Base-by-base conservation (phyloP, 2,329 filamentous ascomycete species). In the Hymenoscyphus albidus region DNA sequence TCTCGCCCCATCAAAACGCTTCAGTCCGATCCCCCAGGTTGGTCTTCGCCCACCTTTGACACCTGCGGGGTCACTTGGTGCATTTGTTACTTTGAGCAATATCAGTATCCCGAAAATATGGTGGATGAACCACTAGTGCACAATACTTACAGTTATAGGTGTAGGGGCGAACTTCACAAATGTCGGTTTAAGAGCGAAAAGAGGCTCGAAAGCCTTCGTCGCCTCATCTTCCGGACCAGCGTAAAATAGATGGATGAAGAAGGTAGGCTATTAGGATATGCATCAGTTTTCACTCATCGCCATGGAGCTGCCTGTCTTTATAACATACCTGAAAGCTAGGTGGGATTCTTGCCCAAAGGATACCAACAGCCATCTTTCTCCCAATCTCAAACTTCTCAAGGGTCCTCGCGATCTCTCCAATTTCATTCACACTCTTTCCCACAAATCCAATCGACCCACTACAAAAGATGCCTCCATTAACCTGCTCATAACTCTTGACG, bases 261-360 rank as follows among this genome's bases (percentile, higher is more conserved):
- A 32, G n/a, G 42, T 56, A 18, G 61, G 61, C 61, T 59, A 31
- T 27, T 13, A 12, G 22, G 22, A 18, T 6, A 3, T 13, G 9
- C 12, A 10, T 59, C 38, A 59, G 18, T 22, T 1, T 22, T 22
- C 10, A 1, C 3, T 44, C 16, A 22, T 18, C 7, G 27, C 1
- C n/a, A 40, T 22, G 7, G 0, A 44, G 14, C n/a, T 9, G 4
- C 3, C 10, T 5, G 9, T 10, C 14, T 35, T 18, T 0, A 18
- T 13, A 22, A 44, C 54, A 3, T 57, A 62, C 61, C 35, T 42
- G 31, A 6, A 62, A 40, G 16, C 12, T 31, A 42, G 55, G 31
- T 10, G 63, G 63, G 0, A 62, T 35, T 22, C 63, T 48, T n/a
- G 63, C 63, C 42, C 51, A 62, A 27, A 62, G 35, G 3, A 65